Base-by-base conservation (phyloP, 1,284 basidiomycete species). In the Kwoniella shivajii region DNA sequence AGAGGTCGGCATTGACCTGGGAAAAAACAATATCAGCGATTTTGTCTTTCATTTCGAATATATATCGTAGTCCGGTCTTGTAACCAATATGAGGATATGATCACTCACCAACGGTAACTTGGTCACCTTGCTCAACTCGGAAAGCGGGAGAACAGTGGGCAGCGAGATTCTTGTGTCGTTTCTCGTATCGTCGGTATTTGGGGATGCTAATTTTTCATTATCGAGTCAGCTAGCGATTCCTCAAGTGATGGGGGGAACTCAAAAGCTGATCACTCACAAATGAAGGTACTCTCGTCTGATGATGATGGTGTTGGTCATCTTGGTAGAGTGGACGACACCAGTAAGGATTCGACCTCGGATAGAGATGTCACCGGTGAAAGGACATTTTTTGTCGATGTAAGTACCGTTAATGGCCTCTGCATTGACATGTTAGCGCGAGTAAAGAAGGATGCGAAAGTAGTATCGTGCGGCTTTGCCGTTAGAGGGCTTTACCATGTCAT, bases 321-420 rank as follows among this genome's bases (percentile, higher is more conserved):
- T 99, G 71, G 77, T 77, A 50, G 94, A 97, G 66, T 95, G 98
- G 59, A 99, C 84, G 67, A 99, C 94, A 80, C 96, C 96, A 59
- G 92, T 95, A 68, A 99, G 83, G 82, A 99, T 98, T 77, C 96
- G 95, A 63, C 96, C 96, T 80, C 96, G 95, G 80, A 99, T 99
- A 57, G 96, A 98, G 72, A 97, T 83, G 67, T 92, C 83, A 66
- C 94, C 90, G 69, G 91, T 94, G 85, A 95, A 97, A 47, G 94
- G 94, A 84, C 94, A 99, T 84, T 99, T 99, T 85, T 99, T 99
- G 87, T 99, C 95, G 77, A 99, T 92, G 84, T 99, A 99, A 71
- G 90, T 90, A 74, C 94, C 96, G 67, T 86, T 92, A 78, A 99
- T 92, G 61, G 96, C 96, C 76, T 98, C 95, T 72, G 71, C 41